phyloP scores from a whole-genome alignment of 2,329 filamentous ascomycete species.

The Pseudogymnoascus sp. region DNA sequence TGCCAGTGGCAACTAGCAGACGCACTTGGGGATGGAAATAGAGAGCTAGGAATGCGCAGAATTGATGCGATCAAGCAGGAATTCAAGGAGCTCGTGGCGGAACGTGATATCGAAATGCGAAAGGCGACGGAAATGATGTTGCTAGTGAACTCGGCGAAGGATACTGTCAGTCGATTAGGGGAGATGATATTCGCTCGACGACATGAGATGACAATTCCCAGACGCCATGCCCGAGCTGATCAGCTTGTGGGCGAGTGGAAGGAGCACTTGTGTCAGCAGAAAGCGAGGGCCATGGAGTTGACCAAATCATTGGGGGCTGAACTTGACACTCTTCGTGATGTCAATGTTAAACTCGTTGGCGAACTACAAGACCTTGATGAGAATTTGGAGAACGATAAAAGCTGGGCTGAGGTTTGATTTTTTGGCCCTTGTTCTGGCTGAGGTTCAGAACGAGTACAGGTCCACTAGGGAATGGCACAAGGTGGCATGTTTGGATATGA shows the following conservation, averaged over 20 bases:
- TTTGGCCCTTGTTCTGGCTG: not conserved
- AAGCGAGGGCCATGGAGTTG: not conserved
- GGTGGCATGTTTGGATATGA: not conserved
- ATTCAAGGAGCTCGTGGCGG: not conserved
- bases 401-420: not conserved
- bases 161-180: not conserved
- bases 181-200: not conserved
- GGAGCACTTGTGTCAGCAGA: not conserved
- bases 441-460: not conserved
- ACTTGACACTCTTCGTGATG: not conserved
- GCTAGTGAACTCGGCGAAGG: not conserved
- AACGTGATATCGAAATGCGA: not conserved
- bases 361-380: not conserved
- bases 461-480: not conserved
- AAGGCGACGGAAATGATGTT: not conserved
- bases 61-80: not conserved
- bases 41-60: not conserved
- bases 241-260: not conserved
- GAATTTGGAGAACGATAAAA: not conserved
- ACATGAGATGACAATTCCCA: not conserved
- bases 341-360: not conserved
- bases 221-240: not conserved
- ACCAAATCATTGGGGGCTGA: not conserved
- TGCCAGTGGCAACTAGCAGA: slow-evolving; percentile 4
- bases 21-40: not conserved